Conservation (phyloP, 306 rosid species). For the Dalbergia cochinchinensis region DNA sequence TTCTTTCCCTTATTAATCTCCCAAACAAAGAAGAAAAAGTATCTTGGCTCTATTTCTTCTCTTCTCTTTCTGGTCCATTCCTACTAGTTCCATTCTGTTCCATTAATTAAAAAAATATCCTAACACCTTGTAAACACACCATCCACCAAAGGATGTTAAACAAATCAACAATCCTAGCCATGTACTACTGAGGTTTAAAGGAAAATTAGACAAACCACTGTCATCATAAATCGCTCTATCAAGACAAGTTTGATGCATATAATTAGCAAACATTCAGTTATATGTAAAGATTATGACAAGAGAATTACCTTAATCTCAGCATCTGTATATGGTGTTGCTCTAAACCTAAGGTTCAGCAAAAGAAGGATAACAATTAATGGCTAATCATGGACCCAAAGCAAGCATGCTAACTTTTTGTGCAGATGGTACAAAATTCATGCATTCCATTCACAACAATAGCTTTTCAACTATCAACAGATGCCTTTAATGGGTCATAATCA, state of each 20-base stretch:
- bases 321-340: conserved; percentile 81
- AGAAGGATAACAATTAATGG: conserved; percentile 33
- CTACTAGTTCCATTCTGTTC: too few relatives aligned
- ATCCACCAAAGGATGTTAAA: conserved; percentile 27
- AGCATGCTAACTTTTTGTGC: conserved; percentile 25
- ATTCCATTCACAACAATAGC: conserved; percentile 21
- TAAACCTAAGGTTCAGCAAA: conserved; percentile 63
- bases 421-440: conserved; percentile 24
- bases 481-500: conserved; percentile 1
- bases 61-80: too few relatives aligned
- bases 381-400: conserved; percentile 38
- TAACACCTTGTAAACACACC: background rate
- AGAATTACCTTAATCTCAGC: conserved; percentile 84
- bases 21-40: too few relatives aligned
- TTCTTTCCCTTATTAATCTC: too few relatives aligned
- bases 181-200: background rate
- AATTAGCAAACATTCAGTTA: conserved; percentile 26
- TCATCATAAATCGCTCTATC: conserved; percentile 22
- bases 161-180: conserved; percentile 16
- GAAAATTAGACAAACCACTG: conserved; percentile 24
- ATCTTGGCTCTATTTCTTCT: too few relatives aligned
- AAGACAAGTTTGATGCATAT: background rate
- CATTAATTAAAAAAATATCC: too few relatives aligned
- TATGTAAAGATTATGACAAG: conserved; percentile 4
- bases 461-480: conserved; percentile 30